phyloP scores from a whole-genome alignment of 345 rosid genomes.

The Bruguiera parviflora region DNA sequence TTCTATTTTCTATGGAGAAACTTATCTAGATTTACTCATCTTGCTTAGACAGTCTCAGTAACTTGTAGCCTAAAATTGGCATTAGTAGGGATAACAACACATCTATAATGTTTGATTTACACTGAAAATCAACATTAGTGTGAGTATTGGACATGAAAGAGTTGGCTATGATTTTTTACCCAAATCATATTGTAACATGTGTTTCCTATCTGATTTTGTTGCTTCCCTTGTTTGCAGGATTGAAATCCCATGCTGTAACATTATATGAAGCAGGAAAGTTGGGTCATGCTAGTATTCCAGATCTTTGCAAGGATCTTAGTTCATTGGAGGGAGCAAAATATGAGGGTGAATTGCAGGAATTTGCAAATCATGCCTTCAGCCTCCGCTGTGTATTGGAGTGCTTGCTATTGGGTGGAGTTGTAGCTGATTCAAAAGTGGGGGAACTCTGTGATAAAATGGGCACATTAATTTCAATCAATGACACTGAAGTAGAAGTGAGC shows the following conservation, averaged over 20 bases:
- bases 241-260: conserved; percentile 97
- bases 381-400: conserved; percentile 97
- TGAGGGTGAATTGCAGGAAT: conserved; percentile 98
- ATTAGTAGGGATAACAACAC: neutral
- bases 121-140: neutral
- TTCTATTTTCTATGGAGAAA: no score
- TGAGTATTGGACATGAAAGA: neutral
- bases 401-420: conserved; percentile 80
- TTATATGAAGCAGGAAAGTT: conserved; percentile 95
- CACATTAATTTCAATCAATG: conserved; percentile 38
- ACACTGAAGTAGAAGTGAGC: conserved; percentile 27
- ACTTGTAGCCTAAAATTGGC: neutral
- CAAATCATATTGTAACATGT: neutral
- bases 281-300: conserved; percentile 88
- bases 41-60: neutral
- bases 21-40: no score
- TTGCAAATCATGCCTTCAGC: conserved; percentile 98
- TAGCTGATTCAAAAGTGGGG: conserved; percentile 42
- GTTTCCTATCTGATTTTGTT: conserved; percentile 13
- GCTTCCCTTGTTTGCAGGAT: conserved; percentile 49
- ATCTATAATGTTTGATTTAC: neutral
- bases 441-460: conserved; percentile 43
- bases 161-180: neutral
- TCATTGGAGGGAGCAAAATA: conserved; percentile 91
- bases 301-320: conserved; percentile 94